phyloP scores from a whole-genome alignment of 768 basidiomycete genomes.

The Lactarius sp. region DNA sequence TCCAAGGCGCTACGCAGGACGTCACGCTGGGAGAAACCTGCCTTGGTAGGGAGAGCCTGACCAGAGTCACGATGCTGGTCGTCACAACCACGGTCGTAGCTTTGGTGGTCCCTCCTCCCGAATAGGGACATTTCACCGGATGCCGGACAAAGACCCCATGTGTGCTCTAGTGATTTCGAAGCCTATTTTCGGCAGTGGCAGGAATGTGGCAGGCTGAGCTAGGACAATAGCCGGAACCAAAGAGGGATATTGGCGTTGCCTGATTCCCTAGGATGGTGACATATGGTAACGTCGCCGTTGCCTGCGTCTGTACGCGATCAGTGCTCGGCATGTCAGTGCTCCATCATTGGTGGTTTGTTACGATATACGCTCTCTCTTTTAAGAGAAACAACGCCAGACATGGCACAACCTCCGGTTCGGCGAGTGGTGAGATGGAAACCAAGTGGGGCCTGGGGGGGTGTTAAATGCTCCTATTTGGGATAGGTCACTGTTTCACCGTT shows the following conservation, averaged over 20 bases:
- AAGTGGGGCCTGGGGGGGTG: too few relatives aligned
- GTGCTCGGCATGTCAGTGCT: neutral
- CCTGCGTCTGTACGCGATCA: neutral
- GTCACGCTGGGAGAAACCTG: neutral
- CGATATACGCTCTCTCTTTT: neutral
- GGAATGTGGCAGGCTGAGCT: neutral
- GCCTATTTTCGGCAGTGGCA: neutral
- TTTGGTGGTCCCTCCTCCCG: neutral
- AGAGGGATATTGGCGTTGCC: neutral
- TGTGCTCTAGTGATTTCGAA: conserved; percentile 17
- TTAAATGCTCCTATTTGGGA: too few relatives aligned
- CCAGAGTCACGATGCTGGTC: neutral
- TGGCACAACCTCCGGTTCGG: neutral
- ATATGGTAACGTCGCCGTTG: neutral
- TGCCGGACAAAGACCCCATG: neutral
- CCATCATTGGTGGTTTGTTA: neutral
- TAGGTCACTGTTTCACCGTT: neutral
- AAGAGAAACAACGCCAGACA: neutral
- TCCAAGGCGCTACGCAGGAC: neutral
- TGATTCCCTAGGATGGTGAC: neutral
- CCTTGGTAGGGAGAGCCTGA: neutral
- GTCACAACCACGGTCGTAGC: neutral
- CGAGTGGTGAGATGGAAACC: neutral
- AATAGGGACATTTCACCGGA: neutral
- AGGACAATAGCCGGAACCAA: neutral